These are phyloP conservation scores for Mucor velutinosus DNA, from an alignment of 371 early-diverging fungal genomes.

Conservation along the genomic window DNA sequence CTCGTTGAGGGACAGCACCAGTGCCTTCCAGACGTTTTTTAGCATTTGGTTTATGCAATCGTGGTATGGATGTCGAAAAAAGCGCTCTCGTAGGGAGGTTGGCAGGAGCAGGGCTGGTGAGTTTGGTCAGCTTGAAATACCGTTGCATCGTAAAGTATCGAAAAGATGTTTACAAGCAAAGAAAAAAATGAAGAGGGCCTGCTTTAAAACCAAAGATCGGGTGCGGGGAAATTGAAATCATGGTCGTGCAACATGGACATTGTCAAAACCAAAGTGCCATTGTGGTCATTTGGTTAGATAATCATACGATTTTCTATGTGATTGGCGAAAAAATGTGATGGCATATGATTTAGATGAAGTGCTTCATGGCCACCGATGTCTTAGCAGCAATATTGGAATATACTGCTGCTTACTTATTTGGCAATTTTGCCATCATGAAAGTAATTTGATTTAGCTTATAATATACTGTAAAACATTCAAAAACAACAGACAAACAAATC, in stretches of 20 bases:
- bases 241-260: neutral
- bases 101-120: neutral
- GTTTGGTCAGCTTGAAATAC: neutral
- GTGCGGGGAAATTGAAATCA: neutral
- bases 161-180: conserved; percentile 2
- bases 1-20: conserved; percentile 40
- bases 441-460: too few relatives aligned
- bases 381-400: too few relatives aligned
- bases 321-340: neutral
- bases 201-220: neutral
- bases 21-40: conserved; percentile 41
- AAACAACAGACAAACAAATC: too few relatives aligned
- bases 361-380: too few relatives aligned
- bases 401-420: too few relatives aligned
- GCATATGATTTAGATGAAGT: neutral
- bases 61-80: conserved; percentile 28
- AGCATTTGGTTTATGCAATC: conserved; percentile 40
- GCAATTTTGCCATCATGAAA: too few relatives aligned
- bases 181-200: neutral
- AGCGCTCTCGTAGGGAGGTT: neutral
- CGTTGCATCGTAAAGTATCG: conserved; percentile 2
- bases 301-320: neutral
- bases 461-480: too few relatives aligned
- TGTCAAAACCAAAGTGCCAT: neutral
- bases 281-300: neutral